Conservation (phyloP, 352 stramenopile genomes). For the Globisporangium echinulatum region DNA sequence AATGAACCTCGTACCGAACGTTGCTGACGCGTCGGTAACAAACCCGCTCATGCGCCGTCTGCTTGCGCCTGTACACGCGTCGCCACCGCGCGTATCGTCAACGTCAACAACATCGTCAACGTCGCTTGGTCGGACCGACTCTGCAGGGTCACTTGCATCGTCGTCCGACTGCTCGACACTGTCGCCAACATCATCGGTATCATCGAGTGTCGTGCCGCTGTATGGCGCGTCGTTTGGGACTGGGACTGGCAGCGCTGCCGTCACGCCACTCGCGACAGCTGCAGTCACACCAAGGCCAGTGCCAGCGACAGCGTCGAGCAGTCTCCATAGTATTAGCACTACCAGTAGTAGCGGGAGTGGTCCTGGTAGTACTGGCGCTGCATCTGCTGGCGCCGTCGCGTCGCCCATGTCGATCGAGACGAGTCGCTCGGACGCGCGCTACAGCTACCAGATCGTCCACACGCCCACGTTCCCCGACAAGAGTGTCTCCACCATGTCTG, state of each 20-base stretch:
- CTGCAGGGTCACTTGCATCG: constrained; percentile 12
- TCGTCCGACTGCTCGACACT: constrained; percentile 2
- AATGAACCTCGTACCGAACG: background rate
- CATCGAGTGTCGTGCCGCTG: background rate
- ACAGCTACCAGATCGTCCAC: constrained; percentile 52
- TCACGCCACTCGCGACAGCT: too few relatives aligned
- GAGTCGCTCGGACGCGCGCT: constrained; percentile 20
- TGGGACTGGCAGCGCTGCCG: too few relatives aligned
- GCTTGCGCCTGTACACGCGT: constrained; percentile 27
- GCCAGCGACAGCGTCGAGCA: constrained; percentile 8
- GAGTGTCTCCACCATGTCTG: constrained; percentile 15
- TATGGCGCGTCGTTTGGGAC: background rate
- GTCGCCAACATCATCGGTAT: background rate
- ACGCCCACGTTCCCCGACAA: constrained; percentile 64
- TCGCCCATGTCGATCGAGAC: constrained; percentile 15
- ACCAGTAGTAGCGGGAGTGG: constrained; percentile 9
- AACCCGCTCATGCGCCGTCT: constrained; percentile 17
- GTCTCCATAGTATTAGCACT: background rate
- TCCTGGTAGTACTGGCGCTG: background rate
- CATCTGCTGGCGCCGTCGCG: background rate
- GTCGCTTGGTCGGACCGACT: constrained; percentile 21
- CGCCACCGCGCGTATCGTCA: constrained; percentile 4
- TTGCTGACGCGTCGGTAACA: background rate
- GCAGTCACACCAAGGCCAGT: constrained; percentile 1
- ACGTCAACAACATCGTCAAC: constrained; percentile 4